Conservation (phyloP, 345 rosid genomes). For the Linum trigynum region DNA sequence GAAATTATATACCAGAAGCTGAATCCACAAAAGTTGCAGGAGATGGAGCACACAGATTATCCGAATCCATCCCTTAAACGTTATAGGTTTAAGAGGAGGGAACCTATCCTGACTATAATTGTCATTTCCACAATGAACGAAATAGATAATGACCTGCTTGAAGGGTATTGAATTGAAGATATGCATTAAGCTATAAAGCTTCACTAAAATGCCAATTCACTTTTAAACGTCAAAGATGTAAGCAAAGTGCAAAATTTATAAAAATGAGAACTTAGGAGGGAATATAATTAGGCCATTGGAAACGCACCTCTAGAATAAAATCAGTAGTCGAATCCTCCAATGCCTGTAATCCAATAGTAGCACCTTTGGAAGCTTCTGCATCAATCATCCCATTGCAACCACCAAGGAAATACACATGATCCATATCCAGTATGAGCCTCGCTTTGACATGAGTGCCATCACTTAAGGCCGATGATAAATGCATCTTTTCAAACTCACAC, state of each 20-base stretch:
- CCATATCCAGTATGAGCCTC: constrained; percentile 40
- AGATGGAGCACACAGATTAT: not conserved
- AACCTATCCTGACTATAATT: too few relatives aligned
- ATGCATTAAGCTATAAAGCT: too few relatives aligned
- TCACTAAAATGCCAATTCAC: too few relatives aligned
- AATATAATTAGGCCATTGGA: not conserved
- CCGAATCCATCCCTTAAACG: not conserved
- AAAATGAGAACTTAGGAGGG: not conserved
- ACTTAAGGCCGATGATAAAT: constrained; percentile 16
- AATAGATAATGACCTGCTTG: not conserved
- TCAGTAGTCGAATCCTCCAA: constrained; percentile 29
- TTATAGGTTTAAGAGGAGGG: not conserved
- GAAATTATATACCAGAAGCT: not conserved
- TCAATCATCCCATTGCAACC: constrained; percentile 19
- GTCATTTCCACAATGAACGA: too few relatives aligned
- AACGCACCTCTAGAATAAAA: constrained; percentile 44
- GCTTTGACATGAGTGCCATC: constrained; percentile 33
- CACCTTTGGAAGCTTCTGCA: constrained; percentile 23
- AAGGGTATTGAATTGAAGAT: not conserved
- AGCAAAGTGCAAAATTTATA: constrained; percentile 7
- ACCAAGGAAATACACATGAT: constrained; percentile 18
- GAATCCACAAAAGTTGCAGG: not conserved
- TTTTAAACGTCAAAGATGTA: not conserved
- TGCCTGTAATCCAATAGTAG: constrained; percentile 36
- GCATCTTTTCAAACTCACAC: constrained; percentile 32